Evolutionary conservation across 345 rosid genomes (phyloP).

Genomic region (Hibiscus mutabilis): DNA sequence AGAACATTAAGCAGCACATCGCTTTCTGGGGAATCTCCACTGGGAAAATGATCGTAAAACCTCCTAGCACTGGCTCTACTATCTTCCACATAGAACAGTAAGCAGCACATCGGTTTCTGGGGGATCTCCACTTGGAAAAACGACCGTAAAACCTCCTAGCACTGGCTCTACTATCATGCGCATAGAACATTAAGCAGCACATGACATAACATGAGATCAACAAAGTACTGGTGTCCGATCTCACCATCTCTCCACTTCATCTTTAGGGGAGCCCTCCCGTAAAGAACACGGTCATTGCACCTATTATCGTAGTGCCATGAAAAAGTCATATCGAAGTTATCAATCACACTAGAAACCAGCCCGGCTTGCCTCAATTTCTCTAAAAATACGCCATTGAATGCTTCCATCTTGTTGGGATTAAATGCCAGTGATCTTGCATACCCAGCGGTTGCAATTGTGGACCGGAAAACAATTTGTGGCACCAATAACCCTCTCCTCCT

Average conservation of each 20-base stretch:
- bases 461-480: conserved; percentile 62
- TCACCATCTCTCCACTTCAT: conserved; percentile 86
- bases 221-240: conserved; percentile 79
- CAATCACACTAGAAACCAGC: conserved; percentile 62
- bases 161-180: conserved; percentile 21
- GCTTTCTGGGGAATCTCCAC: not conserved
- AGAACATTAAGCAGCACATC: conserved; percentile 69
- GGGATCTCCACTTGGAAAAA: not conserved
- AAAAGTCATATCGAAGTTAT: conserved; percentile 82
- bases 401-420: conserved; percentile 92
- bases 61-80: too few relatives aligned
- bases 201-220: conserved; percentile 10
- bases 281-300: conserved; percentile 90
- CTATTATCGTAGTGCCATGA: conserved; percentile 94
- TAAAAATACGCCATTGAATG: conserved; percentile 56
- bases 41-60: too few relatives aligned
- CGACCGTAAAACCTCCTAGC: not conserved
- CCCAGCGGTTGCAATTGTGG: conserved; percentile 83
- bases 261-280: conserved; percentile 80
- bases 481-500: conserved; percentile 47
- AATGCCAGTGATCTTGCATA: conserved; percentile 65
- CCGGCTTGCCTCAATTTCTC: conserved; percentile 66
- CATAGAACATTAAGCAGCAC: conserved; percentile 72
- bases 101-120: not conserved
- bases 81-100: too few relatives aligned